A percentile compares a stretch with the other conserved stretches of the same genome.
These are phyloP conservation scores for Hypoxylon sp. DNA, from an alignment of 2,329 filamentous ascomycete species.

Conservation along the genomic window DNA sequence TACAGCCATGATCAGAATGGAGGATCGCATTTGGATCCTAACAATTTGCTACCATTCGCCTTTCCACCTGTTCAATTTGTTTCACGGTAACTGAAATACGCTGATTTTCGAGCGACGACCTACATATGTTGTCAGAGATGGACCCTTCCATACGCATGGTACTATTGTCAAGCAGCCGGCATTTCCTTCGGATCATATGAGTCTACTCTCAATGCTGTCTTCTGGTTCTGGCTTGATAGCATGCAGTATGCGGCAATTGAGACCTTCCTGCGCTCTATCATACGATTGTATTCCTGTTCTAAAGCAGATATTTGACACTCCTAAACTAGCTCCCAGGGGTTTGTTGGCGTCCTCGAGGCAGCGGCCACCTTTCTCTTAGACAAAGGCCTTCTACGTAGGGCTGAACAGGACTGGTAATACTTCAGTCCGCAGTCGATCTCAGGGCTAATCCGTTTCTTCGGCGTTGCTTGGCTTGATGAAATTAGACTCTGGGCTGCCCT, in stretches of 20 bases:
- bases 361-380: neutral
- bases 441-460: neutral
- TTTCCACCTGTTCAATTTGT: neutral
- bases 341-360: neutral
- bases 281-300: neutral
- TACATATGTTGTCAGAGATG: neutral
- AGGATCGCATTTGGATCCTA: neutral
- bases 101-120: neutral
- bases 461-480: neutral
- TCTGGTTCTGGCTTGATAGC: neutral
- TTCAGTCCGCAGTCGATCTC: neutral
- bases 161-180: too few species aligned
- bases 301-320: neutral
- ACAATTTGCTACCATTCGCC: neutral
- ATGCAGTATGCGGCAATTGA: neutral
- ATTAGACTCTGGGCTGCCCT: neutral
- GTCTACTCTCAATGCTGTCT: neutral
- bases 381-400: neutral
- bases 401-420: neutral
- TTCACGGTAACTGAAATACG: neutral
- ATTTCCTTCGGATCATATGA: too few species aligned
- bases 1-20: neutral
- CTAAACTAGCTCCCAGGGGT: too few species aligned
- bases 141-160: neutral
- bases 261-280: neutral